Conservation (phyloP, 495 filamentous ascomycete genomes). For the Penicillium mononematosum region DNA sequence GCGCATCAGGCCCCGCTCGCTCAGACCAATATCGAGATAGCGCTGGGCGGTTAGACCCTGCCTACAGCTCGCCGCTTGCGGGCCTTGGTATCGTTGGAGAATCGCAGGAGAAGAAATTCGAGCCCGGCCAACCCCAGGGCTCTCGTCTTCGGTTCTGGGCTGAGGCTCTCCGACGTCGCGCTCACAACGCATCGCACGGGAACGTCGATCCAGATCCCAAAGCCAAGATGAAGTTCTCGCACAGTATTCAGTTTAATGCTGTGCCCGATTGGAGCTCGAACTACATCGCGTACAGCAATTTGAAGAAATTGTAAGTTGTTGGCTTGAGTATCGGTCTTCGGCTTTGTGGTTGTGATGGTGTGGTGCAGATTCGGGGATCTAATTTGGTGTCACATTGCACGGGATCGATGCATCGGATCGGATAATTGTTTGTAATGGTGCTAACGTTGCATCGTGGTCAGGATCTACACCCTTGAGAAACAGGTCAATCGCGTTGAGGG, state of each 20-base stretch:
- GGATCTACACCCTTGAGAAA: slow-evolving; percentile 93
- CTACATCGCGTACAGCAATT: slow-evolving; percentile 96
- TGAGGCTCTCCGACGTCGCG: slow-evolving; percentile 38
- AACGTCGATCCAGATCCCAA: slow-evolving; percentile 28
- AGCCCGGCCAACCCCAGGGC: slow-evolving; percentile 17
- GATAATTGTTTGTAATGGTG: slow-evolving; percentile 11
- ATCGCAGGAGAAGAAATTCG: slow-evolving; percentile 19
- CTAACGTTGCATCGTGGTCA: slow-evolving; percentile 38
- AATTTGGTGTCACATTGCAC: slow-evolving; percentile 33
- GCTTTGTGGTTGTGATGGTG: slow-evolving; percentile 5
- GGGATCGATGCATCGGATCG: slow-evolving; percentile 6
- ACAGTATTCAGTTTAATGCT: slow-evolving; percentile 98
- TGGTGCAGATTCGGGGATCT: slow-evolving; percentile 9
- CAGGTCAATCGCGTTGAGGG: slow-evolving; percentile 54
- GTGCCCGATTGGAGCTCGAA: slow-evolving; percentile 98
- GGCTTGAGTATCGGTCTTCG: background rate
- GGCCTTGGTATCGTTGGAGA: slow-evolving; percentile 9
- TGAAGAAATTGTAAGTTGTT: slow-evolving; percentile 88
- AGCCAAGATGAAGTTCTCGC: slow-evolving; percentile 99
- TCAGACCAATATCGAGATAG: slow-evolving; percentile 3
- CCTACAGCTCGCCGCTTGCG: slow-evolving; percentile 18
- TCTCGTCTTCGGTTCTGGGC: slow-evolving; percentile 39
- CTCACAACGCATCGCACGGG: slow-evolving; percentile 23
- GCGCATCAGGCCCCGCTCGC: slow-evolving; percentile 9
- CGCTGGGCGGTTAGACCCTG: slow-evolving; percentile 11